phyloP scores from a whole-genome alignment of 805 yeast genomes.

The Blastobotrys americana region DNA sequence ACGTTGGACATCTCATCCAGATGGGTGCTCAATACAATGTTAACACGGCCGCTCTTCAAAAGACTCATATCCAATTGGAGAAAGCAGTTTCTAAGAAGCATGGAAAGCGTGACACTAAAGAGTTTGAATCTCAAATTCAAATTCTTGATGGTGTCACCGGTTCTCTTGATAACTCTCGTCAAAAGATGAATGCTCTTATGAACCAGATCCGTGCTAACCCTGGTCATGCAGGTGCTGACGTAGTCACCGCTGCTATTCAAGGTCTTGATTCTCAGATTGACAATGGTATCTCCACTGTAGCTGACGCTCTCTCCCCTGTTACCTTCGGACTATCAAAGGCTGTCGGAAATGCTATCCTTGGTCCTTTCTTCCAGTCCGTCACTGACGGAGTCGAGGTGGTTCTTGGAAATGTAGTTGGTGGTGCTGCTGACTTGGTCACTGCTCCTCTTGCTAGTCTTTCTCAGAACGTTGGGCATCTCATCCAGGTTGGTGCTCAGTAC shows the following conservation, averaged over 20 bases:
- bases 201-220: slow-evolving; percentile 4
- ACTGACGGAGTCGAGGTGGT: slow-evolving; percentile 27
- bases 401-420: slow-evolving; percentile 19
- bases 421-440: slow-evolving; percentile 16
- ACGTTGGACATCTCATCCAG: slow-evolving; percentile 5
- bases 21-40: slow-evolving; percentile 9
- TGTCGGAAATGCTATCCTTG: slow-evolving; percentile 21
- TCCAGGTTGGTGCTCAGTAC: slow-evolving; percentile 6
- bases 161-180: slow-evolving; percentile 1
- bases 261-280: slow-evolving; percentile 29
- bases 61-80: slow-evolving; percentile 2
- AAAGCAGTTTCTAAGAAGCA: neutral
- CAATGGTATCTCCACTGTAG: slow-evolving; percentile 22
- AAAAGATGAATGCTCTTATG: slow-evolving; percentile 2
- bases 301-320: slow-evolving; percentile 18
- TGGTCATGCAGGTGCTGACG: slow-evolving; percentile 10
- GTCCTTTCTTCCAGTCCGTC: slow-evolving; percentile 28
- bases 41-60: slow-evolving; percentile 7
- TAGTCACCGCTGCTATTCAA: slow-evolving; percentile 18
- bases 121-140: neutral
- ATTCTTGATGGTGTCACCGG: slow-evolving; percentile 2
- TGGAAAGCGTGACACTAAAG: neutral
- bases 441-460: slow-evolving; percentile 5
- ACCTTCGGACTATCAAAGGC: slow-evolving; percentile 22
- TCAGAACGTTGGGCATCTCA: slow-evolving; percentile 4